These are phyloP conservation scores for Maudiozyma humilis DNA, from an alignment of 1,139 yeast species.

Conservation along the genomic window DNA sequence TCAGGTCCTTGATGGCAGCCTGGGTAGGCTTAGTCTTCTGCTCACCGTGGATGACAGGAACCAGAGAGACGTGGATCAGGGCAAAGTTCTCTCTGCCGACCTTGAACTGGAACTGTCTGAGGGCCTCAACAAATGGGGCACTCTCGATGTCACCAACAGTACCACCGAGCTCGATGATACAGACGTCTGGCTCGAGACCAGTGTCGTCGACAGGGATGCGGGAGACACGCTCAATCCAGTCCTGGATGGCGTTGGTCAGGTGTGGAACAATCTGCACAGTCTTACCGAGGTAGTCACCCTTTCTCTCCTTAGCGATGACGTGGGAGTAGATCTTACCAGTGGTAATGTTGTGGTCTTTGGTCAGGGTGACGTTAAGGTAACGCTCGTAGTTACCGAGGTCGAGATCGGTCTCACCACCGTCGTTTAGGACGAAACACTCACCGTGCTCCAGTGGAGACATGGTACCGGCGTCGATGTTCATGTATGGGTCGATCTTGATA, in stretches of 20 bases:
- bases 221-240: conserved; percentile 94
- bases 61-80: conserved; percentile 89
- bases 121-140: conserved; percentile 97
- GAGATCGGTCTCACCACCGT: conserved; percentile 97
- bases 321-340: conserved; percentile 95
- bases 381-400: conserved; percentile 98
- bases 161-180: conserved; percentile 97
- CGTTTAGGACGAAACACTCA: conserved; percentile 93
- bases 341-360: conserved; percentile 91
- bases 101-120: conserved; percentile 96
- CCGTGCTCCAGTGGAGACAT: conserved; percentile 99
- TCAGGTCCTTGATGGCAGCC: conserved; percentile 94
- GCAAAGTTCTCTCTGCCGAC: conserved; percentile 93
- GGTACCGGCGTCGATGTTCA: conserved; percentile 99
- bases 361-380: conserved; percentile 84
- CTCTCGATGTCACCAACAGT: conserved; percentile 98
- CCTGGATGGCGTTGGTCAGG: conserved; percentile 93
- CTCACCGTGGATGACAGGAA: conserved; percentile 96
- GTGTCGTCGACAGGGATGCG: conserved; percentile 87
- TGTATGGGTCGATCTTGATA: conserved; percentile 95
- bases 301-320: conserved; percentile 91
- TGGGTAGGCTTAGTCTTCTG: conserved; percentile 99
- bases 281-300: conserved; percentile 94
- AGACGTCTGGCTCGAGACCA: conserved; percentile 82
- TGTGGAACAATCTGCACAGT: conserved; percentile 99